Evolutionary conservation across 805 yeast species (phyloP), one percentile per base, ranked within the genome.

Genomic region (Saturnispora quitensis): DNA sequence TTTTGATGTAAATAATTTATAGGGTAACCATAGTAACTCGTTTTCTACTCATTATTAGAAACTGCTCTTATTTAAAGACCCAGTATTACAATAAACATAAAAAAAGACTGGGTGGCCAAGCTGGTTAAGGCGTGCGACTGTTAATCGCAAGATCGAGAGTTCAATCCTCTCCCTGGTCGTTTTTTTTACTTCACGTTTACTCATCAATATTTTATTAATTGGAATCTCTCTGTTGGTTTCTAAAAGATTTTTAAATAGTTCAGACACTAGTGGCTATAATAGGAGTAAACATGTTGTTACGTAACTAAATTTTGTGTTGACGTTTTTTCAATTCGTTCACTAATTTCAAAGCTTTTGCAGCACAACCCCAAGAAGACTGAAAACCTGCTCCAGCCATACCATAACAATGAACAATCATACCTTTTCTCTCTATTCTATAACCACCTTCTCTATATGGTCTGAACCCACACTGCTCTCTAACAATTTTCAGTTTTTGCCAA

Each of bases 361-460:
- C 27, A 85, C 84, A 38, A 73, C 72, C 86, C 88, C 82, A 43
- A 80, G 69, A 62, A 79, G 88, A 9, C 64, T 73, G 22, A 80
- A 79, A 28, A 53, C 68, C 46, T 69, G 76, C 24, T 63, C 67
- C 15, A 68, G 74, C 56, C 77, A 78, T 17, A 72, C 68, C 15
- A 79, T 71, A 64, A 67, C 82, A 66, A 69, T 81, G 72, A 81
- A 76, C 52, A 80, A 82, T 60, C 85, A 43, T 53, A 22, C 60
- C 57, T 46, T 70, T 74, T 43, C 69, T 58, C 55, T 76, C 80
- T 5, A 82, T 63, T 55, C 84, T 72, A 6, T 76, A 72, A 15
- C 89, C 89, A 8, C 78, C 82, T 18, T 68, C 60, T 58, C 89
- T 70, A 2, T 74, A 84, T 1, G 90, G 90, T 63, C 90, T 73